Evolutionary conservation across 352 stramenopile species (phyloP), one percentile per base, ranked within the genome.

Genomic region (Phytophthora tentaculata): DNA sequence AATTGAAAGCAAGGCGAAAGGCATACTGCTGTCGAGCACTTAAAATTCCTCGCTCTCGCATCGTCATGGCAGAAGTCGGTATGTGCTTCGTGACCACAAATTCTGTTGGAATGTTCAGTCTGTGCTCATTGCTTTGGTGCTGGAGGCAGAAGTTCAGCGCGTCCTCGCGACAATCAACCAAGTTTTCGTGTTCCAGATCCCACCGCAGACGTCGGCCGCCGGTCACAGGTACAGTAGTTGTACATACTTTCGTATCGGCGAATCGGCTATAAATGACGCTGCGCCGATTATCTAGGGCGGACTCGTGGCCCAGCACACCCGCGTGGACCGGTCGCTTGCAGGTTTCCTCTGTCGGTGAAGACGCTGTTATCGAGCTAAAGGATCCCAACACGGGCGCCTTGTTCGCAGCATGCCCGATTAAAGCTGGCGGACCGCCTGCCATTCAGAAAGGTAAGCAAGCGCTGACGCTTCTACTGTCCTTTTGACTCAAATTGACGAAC

Each of bases 171-270:
- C 82, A 37, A 89, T 91, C 71, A 90, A 90, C 68, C 77, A 88
- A 56, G 79, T 79, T 26, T 91, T 91, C 71, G 81, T 81, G 17
- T 91, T 91, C 62, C 78, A 85, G 62, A 90, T 91, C 35, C 83
- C 83, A 9, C 81, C 79, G 13, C 81, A 91, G 65, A 73, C 78
- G 14, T 90, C 83, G 6, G 76, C 81, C 17, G 73, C 81, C 14
- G 83, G 83, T 2, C 80, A 90, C 63, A 75, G 83, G 80, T 90
- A 54, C 24, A 19, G n/a, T 37, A n/a, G 8, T 0, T 51, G 29
- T 8, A 56, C 12, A 26, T 19, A 12, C 28, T 5, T n/a, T 13
- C n/a, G n/a, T 19, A 4, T 19, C 51, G 19, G 41, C 16, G 17
- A 39, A 9, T 51, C 22, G 49, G 37, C 23, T n/a, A 17, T 43